These are phyloP conservation scores for Serendipita vermifera DNA, from an alignment of 768 basidiomycete genomes.

Conservation along the genomic window DNA sequence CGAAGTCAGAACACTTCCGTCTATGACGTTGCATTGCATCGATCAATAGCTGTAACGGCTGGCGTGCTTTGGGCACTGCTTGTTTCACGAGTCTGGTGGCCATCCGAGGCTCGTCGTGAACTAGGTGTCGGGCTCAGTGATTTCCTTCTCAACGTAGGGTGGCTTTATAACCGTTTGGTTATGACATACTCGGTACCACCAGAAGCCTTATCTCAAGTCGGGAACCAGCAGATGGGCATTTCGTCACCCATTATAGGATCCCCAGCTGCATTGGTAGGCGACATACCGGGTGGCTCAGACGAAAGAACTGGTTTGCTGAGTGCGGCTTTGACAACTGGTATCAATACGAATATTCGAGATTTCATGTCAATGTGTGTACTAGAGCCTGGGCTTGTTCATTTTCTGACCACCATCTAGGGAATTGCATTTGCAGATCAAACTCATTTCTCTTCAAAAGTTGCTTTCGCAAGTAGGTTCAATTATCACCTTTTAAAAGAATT, in stretches of 20 bases:
- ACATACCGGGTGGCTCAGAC: slow-evolving; percentile 19
- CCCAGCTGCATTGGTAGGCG: not conserved
- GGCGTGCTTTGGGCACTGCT: slow-evolving; percentile 86
- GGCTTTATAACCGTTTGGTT: slow-evolving; percentile 87
- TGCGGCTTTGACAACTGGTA: slow-evolving; percentile 22
- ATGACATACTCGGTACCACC: slow-evolving; percentile 69
- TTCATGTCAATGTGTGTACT: slow-evolving; percentile 81
- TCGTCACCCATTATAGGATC: not conserved
- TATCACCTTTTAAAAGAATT: too few species aligned
- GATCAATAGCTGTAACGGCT: slow-evolving; percentile 65
- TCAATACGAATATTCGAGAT: slow-evolving; percentile 54
- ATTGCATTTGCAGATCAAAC: slow-evolving; percentile 79
- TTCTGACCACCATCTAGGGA: slow-evolving; percentile 45
- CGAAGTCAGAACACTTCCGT: slow-evolving; percentile 53
- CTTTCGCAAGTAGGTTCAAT: slow-evolving; percentile 42
- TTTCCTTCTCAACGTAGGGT: slow-evolving; percentile 90
- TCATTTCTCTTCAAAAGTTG: slow-evolving; percentile 76
- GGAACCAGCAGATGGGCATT: not conserved
- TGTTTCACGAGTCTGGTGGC: slow-evolving; percentile 90
- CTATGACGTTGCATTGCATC: slow-evolving; percentile 55
- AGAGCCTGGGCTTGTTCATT: not conserved
- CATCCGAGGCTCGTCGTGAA: slow-evolving; percentile 82
- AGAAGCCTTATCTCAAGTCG: slow-evolving; percentile 23
- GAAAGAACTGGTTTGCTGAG: slow-evolving; percentile 25
- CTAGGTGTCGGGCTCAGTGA: slow-evolving; percentile 76